Base-by-base conservation (phyloP, 768 basidiomycete genomes). In the Sistotremastrum suecicum region DNA sequence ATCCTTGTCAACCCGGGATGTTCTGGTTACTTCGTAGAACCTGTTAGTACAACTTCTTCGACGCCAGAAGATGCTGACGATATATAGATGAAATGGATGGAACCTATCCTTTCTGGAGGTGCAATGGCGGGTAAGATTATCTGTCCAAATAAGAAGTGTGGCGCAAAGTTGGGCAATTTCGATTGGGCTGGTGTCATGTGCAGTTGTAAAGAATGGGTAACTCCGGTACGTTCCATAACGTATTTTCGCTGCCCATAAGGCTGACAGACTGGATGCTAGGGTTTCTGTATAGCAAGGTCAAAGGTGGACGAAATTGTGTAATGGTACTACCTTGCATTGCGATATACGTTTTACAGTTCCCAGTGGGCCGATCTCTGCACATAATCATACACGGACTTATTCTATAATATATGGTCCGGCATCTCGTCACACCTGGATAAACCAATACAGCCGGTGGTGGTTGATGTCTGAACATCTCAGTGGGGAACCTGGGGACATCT, bases 141-240 rank as follows among this genome's bases (percentile, higher is more conserved):
- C 0, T 99, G 95, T 54, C 95, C 95, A 3, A 94, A 92, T 61
- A 72, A 79, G 55, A 90, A 86, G 56, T 99, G 95, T 55, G 72
- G 73, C 3, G 79, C 76, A 29, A 99, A 99, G 65, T 69, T 99
- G 11, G 95, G 95, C 2, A 95, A 87, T 59, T 98, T 80, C 54
- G 91, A 95, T 58, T 99, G 95, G 95, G 89, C 91, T 4, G 94
- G 94, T 0, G 78, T 87, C 31, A 76, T 80, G 55, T 94, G 91
- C 58, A 83, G 86, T 28, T 97, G 91, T 57, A 84, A 81, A 54
- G 77, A 80, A 56, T 97, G 91, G 91, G 85, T 94, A 30, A 81
- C 80, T 6, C 91, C 91, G 39, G 90, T 91, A 53, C 57, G 82
- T 65, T 40, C 12, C 31, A 5, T 4, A 10, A 33, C 2, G 40